These are phyloP conservation scores for Stephania yunnanensis DNA, from an alignment of 164 flowering plant genomes.

Conservation along the genomic window DNA sequence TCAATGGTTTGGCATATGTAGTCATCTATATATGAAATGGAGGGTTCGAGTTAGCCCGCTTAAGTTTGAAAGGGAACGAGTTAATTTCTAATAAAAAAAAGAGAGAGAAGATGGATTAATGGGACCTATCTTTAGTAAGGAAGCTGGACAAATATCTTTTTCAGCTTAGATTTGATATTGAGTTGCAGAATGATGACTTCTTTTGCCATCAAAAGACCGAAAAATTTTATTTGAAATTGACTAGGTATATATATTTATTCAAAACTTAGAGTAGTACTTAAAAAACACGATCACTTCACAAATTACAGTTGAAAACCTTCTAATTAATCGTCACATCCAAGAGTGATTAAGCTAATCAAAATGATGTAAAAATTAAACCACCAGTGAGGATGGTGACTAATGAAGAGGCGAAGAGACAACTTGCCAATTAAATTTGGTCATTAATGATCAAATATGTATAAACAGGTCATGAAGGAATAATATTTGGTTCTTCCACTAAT, in stretches of 20 bases:
- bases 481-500: constrained; percentile 1
- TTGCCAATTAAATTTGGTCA: background rate
- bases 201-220: background rate
- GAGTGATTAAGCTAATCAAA: background rate
- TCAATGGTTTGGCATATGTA: no score
- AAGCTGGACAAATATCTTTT: background rate
- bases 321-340: background rate
- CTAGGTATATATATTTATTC: background rate
- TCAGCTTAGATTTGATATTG: background rate
- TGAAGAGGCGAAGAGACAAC: background rate
- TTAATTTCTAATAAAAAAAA: background rate
- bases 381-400: background rate
- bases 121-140: background rate
- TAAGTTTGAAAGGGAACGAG: background rate
- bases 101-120: background rate
- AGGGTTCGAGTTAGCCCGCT: no score
- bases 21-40: no score
- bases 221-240: background rate
- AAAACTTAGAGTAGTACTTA: background rate
- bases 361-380: background rate
- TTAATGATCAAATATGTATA: background rate
- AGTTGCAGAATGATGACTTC: background rate
- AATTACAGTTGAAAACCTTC: no score
- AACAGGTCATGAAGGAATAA: background rate
- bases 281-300: background rate